Evolutionary conservation across 208 protist genomes (phyloP).

Genomic region (Trichomonas gallinae): DNA sequence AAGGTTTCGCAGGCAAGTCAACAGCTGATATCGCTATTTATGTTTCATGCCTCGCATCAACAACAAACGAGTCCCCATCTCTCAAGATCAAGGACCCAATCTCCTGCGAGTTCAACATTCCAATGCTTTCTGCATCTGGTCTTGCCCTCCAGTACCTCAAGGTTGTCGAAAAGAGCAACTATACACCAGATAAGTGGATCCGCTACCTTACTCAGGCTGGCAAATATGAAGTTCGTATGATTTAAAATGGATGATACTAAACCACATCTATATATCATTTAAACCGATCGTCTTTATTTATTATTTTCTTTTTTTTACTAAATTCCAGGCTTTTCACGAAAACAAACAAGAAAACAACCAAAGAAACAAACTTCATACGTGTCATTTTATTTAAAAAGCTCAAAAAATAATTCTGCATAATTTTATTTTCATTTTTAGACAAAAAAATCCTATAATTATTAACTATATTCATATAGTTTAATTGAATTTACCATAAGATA

Average conservation of each 20-base stretch:
- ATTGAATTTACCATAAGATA: neutral
- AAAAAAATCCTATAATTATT: no score
- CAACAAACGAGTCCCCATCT: neutral
- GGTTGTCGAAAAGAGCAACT: constrained; percentile 56
- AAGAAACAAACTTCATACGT: no score
- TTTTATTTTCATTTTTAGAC: no score
- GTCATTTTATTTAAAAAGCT: no score
- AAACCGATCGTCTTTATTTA: neutral
- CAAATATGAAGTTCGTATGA: constrained; percentile 72
- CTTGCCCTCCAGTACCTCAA: constrained; percentile 79
- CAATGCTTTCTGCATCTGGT: constrained; percentile 81
- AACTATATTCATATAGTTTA: no score
- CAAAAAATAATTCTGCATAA: no score
- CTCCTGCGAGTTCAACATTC: constrained; percentile 37
- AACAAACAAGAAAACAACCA: neutral
- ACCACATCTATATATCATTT: neutral
- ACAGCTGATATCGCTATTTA: constrained; percentile 35
- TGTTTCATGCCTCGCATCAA: neutral
- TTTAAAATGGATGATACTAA: neutral
- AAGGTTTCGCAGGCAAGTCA: constrained; percentile 56
- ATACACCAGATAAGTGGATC: constrained; percentile 86
- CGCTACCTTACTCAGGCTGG: constrained; percentile 86
- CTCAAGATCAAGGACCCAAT: neutral
- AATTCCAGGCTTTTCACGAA: neutral
- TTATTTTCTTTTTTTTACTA: neutral